Percentiles rank a stretch among this genome's conserved stretches.
Evolutionary conservation across 2,329 filamentous ascomycete genomes (phyloP).

Genomic region (Tolypocladium guangdongense): DNA sequence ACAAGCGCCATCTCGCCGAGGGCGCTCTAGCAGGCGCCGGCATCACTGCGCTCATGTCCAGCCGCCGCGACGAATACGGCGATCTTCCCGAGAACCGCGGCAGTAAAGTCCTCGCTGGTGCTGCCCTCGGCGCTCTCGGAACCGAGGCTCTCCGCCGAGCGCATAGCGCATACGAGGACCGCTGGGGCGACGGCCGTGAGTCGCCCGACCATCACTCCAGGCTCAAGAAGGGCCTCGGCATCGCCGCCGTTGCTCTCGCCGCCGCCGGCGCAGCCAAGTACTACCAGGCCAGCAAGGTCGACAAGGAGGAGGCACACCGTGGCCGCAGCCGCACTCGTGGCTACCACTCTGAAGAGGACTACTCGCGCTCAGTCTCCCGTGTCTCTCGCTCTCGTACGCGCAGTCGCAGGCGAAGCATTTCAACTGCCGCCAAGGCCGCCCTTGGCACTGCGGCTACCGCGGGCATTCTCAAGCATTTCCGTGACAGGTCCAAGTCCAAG

Average conservation of each 20-base stretch:
- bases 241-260: slow-evolving; percentile 52
- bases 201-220: slow-evolving; percentile 33
- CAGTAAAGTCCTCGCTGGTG: slow-evolving; percentile 49
- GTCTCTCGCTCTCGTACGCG: slow-evolving; percentile 27
- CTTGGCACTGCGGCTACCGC: slow-evolving; percentile 46
- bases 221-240: slow-evolving; percentile 50
- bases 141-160: slow-evolving; percentile 50
- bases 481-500: slow-evolving; percentile 44
- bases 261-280: slow-evolving; percentile 57
- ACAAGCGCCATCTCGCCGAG: slow-evolving; percentile 50
- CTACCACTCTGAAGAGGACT: slow-evolving; percentile 29
- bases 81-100: slow-evolving; percentile 40
- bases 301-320: slow-evolving; percentile 46
- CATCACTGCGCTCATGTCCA: slow-evolving; percentile 45
- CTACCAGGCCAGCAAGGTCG: slow-evolving; percentile 46
- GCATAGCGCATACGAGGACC: slow-evolving; percentile 49
- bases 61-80: slow-evolving; percentile 39
- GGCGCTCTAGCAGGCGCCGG: slow-evolving; percentile 56
- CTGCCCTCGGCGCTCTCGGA: slow-evolving; percentile 50
- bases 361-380: slow-evolving; percentile 24
- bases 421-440: slow-evolving; percentile 43
- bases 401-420: slow-evolving; percentile 35
- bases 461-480: slow-evolving; percentile 46
- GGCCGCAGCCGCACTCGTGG: slow-evolving; percentile 42
- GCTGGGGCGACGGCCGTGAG: slow-evolving; percentile 27